Conservation (phyloP, 352 stramenopile genomes). For the Pythium aphanidermatum region DNA sequence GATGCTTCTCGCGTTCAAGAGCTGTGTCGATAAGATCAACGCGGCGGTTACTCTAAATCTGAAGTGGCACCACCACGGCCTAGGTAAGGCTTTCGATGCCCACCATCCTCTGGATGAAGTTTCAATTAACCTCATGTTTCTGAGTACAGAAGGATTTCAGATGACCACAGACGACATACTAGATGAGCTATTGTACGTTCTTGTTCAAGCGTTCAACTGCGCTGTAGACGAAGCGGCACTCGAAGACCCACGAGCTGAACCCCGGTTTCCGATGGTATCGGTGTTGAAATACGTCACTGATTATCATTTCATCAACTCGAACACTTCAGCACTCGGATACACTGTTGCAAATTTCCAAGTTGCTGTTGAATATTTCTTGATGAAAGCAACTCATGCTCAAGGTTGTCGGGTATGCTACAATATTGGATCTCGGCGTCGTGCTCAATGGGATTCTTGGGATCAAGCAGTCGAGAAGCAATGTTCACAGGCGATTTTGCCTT, state of each 20-base stretch:
- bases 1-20: constrained; percentile 69
- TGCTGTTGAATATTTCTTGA: constrained; percentile 66
- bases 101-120: constrained; percentile 40
- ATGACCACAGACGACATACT: constrained; percentile 80
- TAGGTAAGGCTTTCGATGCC: constrained; percentile 27
- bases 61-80: constrained; percentile 38
- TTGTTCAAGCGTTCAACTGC: constrained; percentile 47
- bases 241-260: neutral
- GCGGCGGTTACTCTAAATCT: constrained; percentile 50
- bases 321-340: constrained; percentile 70
- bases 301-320: constrained; percentile 84
- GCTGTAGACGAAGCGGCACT: constrained; percentile 2
- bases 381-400: constrained; percentile 27
- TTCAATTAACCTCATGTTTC: neutral
- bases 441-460: constrained; percentile 9
- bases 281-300: constrained; percentile 67
- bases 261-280: constrained; percentile 41
- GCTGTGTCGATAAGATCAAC: constrained; percentile 53
- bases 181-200: constrained; percentile 63
- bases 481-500: constrained; percentile 11
- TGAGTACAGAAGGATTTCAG: constrained; percentile 28
- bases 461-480: constrained; percentile 11
- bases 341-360: constrained; percentile 80
- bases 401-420: constrained; percentile 22
- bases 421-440: constrained; percentile 4